phyloP scores from a whole-genome alignment of 768 basidiomycete genomes.

The Hericium erinaceus region DNA sequence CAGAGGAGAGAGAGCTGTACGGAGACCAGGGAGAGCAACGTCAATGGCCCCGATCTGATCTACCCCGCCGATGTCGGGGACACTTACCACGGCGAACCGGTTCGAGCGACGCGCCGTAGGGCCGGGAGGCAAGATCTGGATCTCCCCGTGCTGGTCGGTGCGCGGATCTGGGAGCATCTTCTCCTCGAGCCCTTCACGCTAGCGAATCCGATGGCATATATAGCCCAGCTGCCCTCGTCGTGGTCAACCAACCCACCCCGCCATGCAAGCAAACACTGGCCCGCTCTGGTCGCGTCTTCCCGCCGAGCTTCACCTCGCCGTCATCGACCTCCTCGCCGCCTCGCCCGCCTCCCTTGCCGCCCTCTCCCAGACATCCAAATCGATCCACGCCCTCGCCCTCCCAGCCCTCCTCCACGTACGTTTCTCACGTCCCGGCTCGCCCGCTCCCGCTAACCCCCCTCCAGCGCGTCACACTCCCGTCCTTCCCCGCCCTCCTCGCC shows the following conservation, averaged over 20 bases:
- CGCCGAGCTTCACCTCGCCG: constrained; percentile 9
- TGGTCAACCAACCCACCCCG: background rate
- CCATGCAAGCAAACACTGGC: background rate
- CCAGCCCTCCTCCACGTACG: constrained; percentile 10
- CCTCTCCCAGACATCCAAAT: constrained; percentile 3
- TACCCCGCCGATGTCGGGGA: no score
- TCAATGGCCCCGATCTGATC: no score
- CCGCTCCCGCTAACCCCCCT: background rate
- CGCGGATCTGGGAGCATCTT: no score
- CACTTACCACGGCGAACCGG: no score
- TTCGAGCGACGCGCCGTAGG: no score
- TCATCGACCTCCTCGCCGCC: constrained; percentile 11
- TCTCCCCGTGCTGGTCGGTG: no score
- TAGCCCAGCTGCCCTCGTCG: background rate
- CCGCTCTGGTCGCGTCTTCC: constrained; percentile 10
- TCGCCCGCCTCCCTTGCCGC: constrained; percentile 4
- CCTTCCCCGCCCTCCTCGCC: constrained; percentile 6
- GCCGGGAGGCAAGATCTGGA: no score
- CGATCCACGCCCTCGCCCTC: constrained; percentile 4
- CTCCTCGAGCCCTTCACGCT: no score
- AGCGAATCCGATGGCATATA: background rate
- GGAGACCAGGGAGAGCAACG: no score
- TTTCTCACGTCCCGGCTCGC: background rate
- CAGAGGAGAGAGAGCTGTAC: no score
- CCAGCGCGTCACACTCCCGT: constrained; percentile 8